Evolutionary conservation across 2,329 filamentous ascomycete genomes (phyloP).

Genomic region (Cercospora citrullina): DNA sequence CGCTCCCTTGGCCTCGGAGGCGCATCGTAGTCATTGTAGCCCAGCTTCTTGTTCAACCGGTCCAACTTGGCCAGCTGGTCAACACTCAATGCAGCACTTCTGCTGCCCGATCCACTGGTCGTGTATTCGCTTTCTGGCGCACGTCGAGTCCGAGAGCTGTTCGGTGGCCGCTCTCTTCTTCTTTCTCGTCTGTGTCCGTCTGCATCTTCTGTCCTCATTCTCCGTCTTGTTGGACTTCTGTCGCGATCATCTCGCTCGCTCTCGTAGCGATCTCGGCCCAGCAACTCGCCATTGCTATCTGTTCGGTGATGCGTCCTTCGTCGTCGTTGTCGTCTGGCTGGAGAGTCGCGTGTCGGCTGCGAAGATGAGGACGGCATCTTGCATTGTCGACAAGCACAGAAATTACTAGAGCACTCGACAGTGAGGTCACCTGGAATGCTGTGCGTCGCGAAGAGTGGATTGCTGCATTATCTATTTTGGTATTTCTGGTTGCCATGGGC

Average conservation of each 20-base stretch:
- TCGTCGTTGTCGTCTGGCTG: slow-evolving; percentile 34
- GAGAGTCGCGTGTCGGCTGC: slow-evolving; percentile 29
- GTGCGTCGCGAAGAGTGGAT: background rate
- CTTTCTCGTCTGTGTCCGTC: slow-evolving; percentile 2
- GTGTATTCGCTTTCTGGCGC: slow-evolving; percentile 18
- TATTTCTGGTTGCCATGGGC: slow-evolving; percentile 81
- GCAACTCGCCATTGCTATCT: slow-evolving; percentile 39
- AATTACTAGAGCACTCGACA: background rate
- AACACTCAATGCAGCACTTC: slow-evolving; percentile 47
- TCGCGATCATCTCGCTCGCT: slow-evolving; percentile 14
- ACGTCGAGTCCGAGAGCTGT: slow-evolving; percentile 9
- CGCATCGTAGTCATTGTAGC: slow-evolving; percentile 44
- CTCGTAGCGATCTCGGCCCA: slow-evolving; percentile 17
- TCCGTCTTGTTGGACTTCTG: background rate
- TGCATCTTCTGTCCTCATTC: background rate
- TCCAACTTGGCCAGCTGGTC: slow-evolving; percentile 68
- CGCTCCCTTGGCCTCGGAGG: slow-evolving; percentile 50
- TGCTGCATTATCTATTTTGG: slow-evolving; percentile 67
- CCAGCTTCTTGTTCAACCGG: slow-evolving; percentile 59
- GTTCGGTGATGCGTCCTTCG: slow-evolving; percentile 38
- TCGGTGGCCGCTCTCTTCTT: slow-evolving; percentile 4
- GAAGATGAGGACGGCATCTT: slow-evolving; percentile 9
- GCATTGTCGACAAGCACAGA: background rate
- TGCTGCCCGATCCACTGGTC: slow-evolving; percentile 18
- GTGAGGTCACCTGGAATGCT: slow-evolving; percentile 14